phyloP scores from a whole-genome alignment of 2,329 filamentous ascomycete genomes.

The Anisogramma anomala region DNA sequence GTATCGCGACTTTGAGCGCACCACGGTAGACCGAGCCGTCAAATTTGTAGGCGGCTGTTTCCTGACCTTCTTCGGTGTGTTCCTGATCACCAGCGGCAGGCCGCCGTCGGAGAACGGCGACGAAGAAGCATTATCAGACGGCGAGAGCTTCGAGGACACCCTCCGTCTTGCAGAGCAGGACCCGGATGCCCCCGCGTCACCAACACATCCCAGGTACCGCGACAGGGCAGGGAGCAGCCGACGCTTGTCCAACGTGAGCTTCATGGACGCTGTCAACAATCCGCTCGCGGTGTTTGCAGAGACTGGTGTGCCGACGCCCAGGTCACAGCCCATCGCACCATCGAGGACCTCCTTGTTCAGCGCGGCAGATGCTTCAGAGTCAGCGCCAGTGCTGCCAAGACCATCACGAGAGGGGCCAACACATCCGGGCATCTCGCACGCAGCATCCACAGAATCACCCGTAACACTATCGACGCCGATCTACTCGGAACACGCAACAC shows the following conservation, averaged over 20 bases:
- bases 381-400: conserved; percentile 30
- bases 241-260: conserved; percentile 38
- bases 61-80: conserved; percentile 93
- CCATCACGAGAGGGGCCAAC: conserved; percentile 29
- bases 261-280: conserved; percentile 28
- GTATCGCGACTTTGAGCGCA: conserved; percentile 88
- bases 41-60: conserved; percentile 88
- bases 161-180: conserved; percentile 49
- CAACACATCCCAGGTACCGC: conserved; percentile 22
- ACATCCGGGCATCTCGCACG: conserved; percentile 26
- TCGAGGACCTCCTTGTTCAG: conserved; percentile 23
- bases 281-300: conserved; percentile 26
- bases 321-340: conserved; percentile 19
- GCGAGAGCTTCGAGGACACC: conserved; percentile 51
- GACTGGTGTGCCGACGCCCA: conserved; percentile 26
- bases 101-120: conserved; percentile 46
- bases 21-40: conserved; percentile 56
- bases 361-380: conserved; percentile 21
- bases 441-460: conserved; percentile 26
- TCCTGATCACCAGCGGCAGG: conserved; percentile 84
- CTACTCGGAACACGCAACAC: conserved; percentile 21
- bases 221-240: conserved; percentile 26
- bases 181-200: conserved; percentile 27
- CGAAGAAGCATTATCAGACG: conserved; percentile 43
- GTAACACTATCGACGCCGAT: conserved; percentile 19